phyloP scores from a whole-genome alignment of 768 basidiomycete genomes.

The Boletus tomentosulus region DNA sequence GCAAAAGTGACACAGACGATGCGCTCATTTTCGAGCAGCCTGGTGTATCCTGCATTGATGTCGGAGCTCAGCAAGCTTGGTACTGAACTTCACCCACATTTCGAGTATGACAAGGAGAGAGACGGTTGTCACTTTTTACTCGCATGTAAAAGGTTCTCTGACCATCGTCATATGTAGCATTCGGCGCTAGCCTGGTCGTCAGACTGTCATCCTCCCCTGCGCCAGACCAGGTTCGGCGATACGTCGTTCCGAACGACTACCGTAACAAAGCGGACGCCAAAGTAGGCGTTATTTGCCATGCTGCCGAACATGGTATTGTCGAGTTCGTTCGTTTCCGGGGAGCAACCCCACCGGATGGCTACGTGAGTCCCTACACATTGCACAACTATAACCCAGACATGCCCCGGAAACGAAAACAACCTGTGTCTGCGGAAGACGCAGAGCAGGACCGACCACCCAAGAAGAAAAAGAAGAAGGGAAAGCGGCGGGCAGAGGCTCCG shows the following conservation, averaged over 20 bases:
- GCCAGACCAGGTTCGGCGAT: slow-evolving; percentile 39
- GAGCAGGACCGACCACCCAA: slow-evolving; percentile 15
- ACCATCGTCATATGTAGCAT: slow-evolving; percentile 37
- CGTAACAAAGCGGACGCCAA: slow-evolving; percentile 59
- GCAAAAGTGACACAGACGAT: slow-evolving; percentile 42
- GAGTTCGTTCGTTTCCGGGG: slow-evolving; percentile 60
- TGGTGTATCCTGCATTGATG: slow-evolving; percentile 43
- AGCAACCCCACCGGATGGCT: slow-evolving; percentile 37
- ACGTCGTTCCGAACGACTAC: slow-evolving; percentile 47
- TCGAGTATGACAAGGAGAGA: slow-evolving; percentile 41
- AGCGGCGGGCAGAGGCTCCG: slow-evolving; percentile 17
- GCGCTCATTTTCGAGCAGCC: slow-evolving; percentile 41
- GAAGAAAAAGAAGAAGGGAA: slow-evolving; percentile 30
- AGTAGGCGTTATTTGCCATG: slow-evolving; percentile 48
- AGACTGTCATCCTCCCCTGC: slow-evolving; percentile 33
- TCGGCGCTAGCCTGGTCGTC: slow-evolving; percentile 48
- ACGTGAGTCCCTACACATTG: slow-evolving; percentile 35
- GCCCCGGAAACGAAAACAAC: slow-evolving; percentile 36
- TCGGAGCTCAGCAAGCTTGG: slow-evolving; percentile 45
- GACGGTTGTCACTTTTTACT: slow-evolving; percentile 41
- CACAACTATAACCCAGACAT: slow-evolving; percentile 23
- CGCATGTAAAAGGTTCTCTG: neutral
- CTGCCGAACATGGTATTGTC: slow-evolving; percentile 51
- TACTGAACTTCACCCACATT: slow-evolving; percentile 35
- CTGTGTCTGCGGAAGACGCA: slow-evolving; percentile 14